Percentiles rank a stretch among this genome's conserved stretches.
These are phyloP conservation scores for Stachybotrys chartarum DNA, from an alignment of 2,329 filamentous ascomycete genomes.

Conservation along the genomic window DNA sequence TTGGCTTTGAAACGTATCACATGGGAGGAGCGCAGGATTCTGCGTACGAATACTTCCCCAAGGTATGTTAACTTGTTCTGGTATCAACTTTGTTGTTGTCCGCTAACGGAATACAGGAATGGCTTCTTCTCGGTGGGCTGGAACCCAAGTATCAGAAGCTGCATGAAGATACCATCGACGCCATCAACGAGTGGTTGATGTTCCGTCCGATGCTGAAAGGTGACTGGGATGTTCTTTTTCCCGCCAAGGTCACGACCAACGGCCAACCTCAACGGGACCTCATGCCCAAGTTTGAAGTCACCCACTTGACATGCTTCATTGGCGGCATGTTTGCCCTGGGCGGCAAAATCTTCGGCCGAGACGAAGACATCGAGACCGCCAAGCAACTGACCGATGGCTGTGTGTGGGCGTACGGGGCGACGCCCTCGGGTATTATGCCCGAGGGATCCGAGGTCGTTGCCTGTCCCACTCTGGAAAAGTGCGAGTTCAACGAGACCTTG, in stretches of 20 bases:
- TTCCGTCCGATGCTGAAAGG: conserved; percentile 69
- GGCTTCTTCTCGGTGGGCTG: conserved; percentile 68
- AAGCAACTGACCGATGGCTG: conserved; percentile 61
- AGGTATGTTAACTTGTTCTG: conserved; percentile 26
- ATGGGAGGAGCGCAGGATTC: conserved; percentile 63
- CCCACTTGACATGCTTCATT: conserved; percentile 60
- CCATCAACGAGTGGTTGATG: conserved; percentile 65
- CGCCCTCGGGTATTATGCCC: conserved; percentile 57
- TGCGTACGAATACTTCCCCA: conserved; percentile 65
- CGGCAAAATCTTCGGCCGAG: conserved; percentile 52
- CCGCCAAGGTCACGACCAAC: conserved; percentile 50
- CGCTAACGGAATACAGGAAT: conserved; percentile 42
- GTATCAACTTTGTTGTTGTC: not conserved
- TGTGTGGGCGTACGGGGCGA: conserved; percentile 61
- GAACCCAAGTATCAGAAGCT: conserved; percentile 65
- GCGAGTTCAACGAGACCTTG: conserved; percentile 41
- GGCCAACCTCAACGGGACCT: conserved; percentile 33
- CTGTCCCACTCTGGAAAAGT: conserved; percentile 39
- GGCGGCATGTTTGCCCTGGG: conserved; percentile 64
- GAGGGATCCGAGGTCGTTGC: conserved; percentile 39
- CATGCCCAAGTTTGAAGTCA: conserved; percentile 49
- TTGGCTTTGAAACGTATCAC: conserved; percentile 41
- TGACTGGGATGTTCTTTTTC: conserved; percentile 64
- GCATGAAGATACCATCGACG: conserved; percentile 61
- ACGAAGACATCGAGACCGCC: conserved; percentile 55